Base-by-base conservation (phyloP, 495 filamentous ascomycete species). In the Podospora sp. region DNA sequence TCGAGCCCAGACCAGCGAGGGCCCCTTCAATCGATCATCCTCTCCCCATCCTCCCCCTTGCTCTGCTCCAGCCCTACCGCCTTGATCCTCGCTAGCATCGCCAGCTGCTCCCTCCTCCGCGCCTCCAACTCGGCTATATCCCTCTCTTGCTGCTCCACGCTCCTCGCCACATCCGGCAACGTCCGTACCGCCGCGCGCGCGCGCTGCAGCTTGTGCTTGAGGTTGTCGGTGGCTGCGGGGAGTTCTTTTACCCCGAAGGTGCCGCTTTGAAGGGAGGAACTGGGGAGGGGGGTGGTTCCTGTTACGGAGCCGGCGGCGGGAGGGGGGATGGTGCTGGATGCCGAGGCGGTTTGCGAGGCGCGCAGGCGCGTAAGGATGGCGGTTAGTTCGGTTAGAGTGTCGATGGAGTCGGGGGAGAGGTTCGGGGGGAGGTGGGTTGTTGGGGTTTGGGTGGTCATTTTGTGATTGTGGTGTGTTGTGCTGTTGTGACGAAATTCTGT, bases 361-460 rank as follows among this genome's bases (percentile, higher is more conserved):
- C 91, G 86, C 36, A 97, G 86, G 50, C 89, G 91, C 65, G 88
- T 81, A 55, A 97, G 85, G 70, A 97, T 86, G 12, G 87, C 84
- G 75, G 91, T 87, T 57, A 97, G 85, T 58, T 92, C 86, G 60
- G 95, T 93, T 58, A 97, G 83, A 67, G 92, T 88, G 83, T 97
- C 94, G 77, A 97, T 89, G 21, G 88, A 88, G 80, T 86, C 82
- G 63, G 86, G 76, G 74, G 87, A 81, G 71, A 86, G 81, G 65
- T 79, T 72, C 62, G 82, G 81, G 62, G 79, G 75, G 40, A 75
- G 75, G 71, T 36, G 74, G 65, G 71, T 58, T 40, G 63, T 40
- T 6, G 40, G 40, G 51, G 14, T 18, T n/a, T 25, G 56, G 6
- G 51, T 20, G 51, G 21, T n/a, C 51, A 8, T 35, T 53, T 51